Percentiles rank a stretch among this genome's conserved stretches.
phyloP scores from a whole-genome alignment of 352 stramenopile genomes.

The Phytophthora sansomeana region DNA sequence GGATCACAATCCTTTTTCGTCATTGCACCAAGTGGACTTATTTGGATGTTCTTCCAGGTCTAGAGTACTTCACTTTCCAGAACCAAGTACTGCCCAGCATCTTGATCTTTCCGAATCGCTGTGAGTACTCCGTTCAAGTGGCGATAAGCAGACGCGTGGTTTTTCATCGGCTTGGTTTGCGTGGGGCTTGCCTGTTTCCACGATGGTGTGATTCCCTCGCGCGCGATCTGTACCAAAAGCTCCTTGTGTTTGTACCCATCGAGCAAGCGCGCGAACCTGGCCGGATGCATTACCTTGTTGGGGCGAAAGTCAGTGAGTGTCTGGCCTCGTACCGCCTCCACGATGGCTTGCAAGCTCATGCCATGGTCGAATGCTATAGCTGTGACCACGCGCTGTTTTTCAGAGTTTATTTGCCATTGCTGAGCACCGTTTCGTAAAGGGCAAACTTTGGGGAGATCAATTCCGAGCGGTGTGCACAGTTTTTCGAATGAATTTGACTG shows the following conservation, averaged over 20 bases:
- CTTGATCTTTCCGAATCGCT: neutral
- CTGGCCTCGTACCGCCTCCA: neutral
- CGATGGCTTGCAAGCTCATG: neutral
- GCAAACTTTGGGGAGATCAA: neutral
- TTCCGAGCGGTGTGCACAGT: neutral
- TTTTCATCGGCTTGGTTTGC: neutral
- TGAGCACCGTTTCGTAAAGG: neutral
- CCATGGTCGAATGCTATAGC: neutral
- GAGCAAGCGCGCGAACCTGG: neutral
- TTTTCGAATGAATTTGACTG: too few relatives aligned
- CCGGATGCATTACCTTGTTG: neutral
- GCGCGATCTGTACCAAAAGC: neutral
- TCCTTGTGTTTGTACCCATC: neutral
- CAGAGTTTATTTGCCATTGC: neutral
- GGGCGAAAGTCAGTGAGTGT: neutral
- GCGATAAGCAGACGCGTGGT: neutral
- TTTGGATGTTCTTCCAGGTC: neutral
- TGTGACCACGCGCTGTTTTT: neutral
- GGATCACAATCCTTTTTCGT: neutral
- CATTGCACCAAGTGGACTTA: neutral
- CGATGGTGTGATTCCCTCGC: neutral
- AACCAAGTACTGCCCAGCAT: neutral
- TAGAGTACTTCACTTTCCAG: neutral
- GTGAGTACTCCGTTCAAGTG: neutral
- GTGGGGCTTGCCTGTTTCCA: neutral